Conservation (phyloP, 2,329 filamentous ascomycete genomes). For the Rugonectria rugulosa region DNA sequence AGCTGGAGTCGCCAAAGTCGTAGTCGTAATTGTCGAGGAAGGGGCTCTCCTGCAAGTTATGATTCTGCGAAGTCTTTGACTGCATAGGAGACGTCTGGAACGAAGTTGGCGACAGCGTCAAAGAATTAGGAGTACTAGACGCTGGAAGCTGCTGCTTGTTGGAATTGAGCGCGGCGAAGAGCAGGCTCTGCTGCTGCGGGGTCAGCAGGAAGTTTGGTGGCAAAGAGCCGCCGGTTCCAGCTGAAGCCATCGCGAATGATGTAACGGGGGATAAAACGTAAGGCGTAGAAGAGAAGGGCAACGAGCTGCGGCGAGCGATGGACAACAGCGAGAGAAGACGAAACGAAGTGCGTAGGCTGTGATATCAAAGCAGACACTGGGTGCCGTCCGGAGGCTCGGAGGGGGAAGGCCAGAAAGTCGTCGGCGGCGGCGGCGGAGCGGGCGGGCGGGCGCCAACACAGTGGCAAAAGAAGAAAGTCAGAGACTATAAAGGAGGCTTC, state of each 20-base stretch:
- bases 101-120: slow-evolving; percentile 57
- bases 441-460: slow-evolving; percentile 14
- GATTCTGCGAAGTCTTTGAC: slow-evolving; percentile 46
- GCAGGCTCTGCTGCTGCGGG: slow-evolving; percentile 77
- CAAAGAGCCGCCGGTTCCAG: slow-evolving; percentile 51
- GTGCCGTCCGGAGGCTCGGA: slow-evolving; percentile 35
- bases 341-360: slow-evolving; percentile 5
- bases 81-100: slow-evolving; percentile 59
- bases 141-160: slow-evolving; percentile 58
- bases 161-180: slow-evolving; percentile 79
- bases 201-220: slow-evolving; percentile 72
- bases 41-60: slow-evolving; percentile 75
- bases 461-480: background rate
- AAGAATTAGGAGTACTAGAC: slow-evolving; percentile 45
- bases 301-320: background rate
- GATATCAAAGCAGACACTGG: slow-evolving; percentile 38
- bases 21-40: slow-evolving; percentile 81
- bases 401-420: slow-evolving; percentile 35
- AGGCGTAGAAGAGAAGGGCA: slow-evolving; percentile 15
- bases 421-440: slow-evolving; percentile 33
- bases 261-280: slow-evolving; percentile 10
- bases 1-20: slow-evolving; percentile 78
- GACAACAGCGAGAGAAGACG: no score
- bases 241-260: slow-evolving; percentile 57
- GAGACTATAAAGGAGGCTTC: slow-evolving; percentile 2